phyloP scores from a whole-genome alignment of 495 filamentous ascomycete genomes.

The Daldinia grandis region DNA sequence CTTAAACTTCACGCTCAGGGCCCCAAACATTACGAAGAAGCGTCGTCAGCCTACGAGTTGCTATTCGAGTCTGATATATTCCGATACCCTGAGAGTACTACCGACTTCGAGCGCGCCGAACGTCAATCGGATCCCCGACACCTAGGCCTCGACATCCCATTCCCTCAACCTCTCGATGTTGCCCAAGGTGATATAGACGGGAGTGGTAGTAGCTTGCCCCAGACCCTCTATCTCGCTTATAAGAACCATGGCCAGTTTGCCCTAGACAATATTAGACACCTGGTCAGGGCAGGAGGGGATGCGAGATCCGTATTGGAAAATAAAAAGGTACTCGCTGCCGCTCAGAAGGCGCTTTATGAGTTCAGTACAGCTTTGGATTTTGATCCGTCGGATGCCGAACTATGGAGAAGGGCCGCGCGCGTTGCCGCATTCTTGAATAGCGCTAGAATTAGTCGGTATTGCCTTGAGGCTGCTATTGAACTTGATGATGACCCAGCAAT shows the following conservation, averaged over 20 bases:
- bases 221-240: slow-evolving; percentile 89
- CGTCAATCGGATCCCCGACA: slow-evolving; percentile 61
- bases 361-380: slow-evolving; percentile 83
- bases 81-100: slow-evolving; percentile 81
- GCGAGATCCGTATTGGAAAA: slow-evolving; percentile 50
- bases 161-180: slow-evolving; percentile 51
- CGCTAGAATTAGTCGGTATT: slow-evolving; percentile 79
- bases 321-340: slow-evolving; percentile 51
- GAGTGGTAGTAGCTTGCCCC: slow-evolving; percentile 79
- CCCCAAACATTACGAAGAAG: slow-evolving; percentile 74
- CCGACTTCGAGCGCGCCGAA: slow-evolving; percentile 75
- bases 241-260: slow-evolving; percentile 94
- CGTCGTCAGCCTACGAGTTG: slow-evolving; percentile 80
- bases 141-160: slow-evolving; percentile 49
- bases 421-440: slow-evolving; percentile 80
- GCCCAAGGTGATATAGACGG: slow-evolving; percentile 66
- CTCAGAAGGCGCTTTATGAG: slow-evolving; percentile 61
- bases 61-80: slow-evolving; percentile 95
- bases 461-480: slow-evolving; percentile 89
- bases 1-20: slow-evolving; percentile 93
- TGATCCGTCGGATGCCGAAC: slow-evolving; percentile 89
- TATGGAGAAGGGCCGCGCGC: slow-evolving; percentile 89
- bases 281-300: slow-evolving; percentile 50
- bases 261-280: slow-evolving; percentile 72
- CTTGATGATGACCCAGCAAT: slow-evolving; percentile 79